Evolutionary conservation across 2,329 filamentous ascomycete genomes (phyloP).

Genomic region (Neonectria punicea): DNA sequence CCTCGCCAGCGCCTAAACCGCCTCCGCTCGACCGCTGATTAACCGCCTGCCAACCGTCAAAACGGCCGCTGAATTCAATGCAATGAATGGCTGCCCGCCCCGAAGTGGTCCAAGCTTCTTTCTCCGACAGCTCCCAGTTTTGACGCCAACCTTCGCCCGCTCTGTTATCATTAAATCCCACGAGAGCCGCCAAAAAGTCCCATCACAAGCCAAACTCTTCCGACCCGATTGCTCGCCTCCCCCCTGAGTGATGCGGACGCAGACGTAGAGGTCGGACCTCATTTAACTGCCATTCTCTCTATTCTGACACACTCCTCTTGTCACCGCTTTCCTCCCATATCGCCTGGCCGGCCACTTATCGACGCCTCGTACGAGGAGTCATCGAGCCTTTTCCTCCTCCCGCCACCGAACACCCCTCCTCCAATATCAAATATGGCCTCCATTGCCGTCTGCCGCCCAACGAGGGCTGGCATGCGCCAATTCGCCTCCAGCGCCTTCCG

Average conservation of each 20-base stretch:
- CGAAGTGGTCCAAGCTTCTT: conserved; percentile 41
- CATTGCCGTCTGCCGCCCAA: conserved; percentile 54
- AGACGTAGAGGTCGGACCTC: conserved; percentile 37
- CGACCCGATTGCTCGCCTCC: conserved; percentile 19
- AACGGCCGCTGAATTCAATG: conserved; percentile 28
- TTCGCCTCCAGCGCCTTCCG: conserved; percentile 48
- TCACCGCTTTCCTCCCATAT: conserved; percentile 18
- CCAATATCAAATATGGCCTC: conserved; percentile 58
- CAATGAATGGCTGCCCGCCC: conserved; percentile 6
- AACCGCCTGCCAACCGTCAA: conserved; percentile 26
- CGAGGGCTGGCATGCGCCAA: conserved; percentile 53
- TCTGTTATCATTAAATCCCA: conserved; percentile 40
- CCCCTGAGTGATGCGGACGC: conserved; percentile 38
- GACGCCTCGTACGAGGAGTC: conserved; percentile 36
- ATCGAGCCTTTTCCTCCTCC: conserved; percentile 24
- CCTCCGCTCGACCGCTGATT: conserved; percentile 25
- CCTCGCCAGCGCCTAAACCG: conserved; percentile 4
- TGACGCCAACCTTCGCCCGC: conserved; percentile 42
- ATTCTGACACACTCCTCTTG: conserved; percentile 17
- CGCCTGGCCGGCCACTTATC: conserved; percentile 34
- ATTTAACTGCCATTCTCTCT: conserved; percentile 28
- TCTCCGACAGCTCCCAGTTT: conserved; percentile 31
- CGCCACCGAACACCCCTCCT: conserved; percentile 21
- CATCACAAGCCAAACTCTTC: conserved; percentile 30
- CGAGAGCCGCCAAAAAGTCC: conserved; percentile 35